These are phyloP conservation scores for Ceratocystis variospora DNA, from an alignment of 2,329 filamentous ascomycete species.

Conservation along the genomic window DNA sequence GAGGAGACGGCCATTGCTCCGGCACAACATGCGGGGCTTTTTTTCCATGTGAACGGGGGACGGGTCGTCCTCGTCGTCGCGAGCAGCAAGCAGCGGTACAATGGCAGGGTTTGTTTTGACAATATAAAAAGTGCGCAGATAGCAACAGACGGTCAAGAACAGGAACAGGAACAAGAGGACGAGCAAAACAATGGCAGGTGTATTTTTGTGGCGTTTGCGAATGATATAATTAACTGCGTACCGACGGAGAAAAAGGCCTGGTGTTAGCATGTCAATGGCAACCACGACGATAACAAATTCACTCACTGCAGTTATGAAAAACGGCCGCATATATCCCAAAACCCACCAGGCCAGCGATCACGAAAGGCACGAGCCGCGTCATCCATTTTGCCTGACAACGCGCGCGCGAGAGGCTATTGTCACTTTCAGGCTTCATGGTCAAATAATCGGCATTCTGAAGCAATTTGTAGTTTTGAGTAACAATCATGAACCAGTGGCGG, in stretches of 20 bases:
- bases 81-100: conserved; percentile 43
- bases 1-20: conserved; percentile 4
- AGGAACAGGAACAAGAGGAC: conserved; percentile 61
- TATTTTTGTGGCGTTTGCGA: conserved; percentile 31
- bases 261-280: conserved; percentile 8
- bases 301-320: conserved; percentile 13
- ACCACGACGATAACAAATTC: background rate
- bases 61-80: background rate
- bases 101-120: conserved; percentile 61
- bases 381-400: conserved; percentile 32
- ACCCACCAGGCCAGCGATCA: conserved; percentile 51
- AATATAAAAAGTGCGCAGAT: conserved; percentile 55
- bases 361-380: conserved; percentile 52
- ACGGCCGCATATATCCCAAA: conserved; percentile 50
- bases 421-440: conserved; percentile 1
- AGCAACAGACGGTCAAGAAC: conserved; percentile 49
- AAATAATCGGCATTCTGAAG: conserved; percentile 16
- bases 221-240: conserved; percentile 57
- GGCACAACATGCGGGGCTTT: background rate
- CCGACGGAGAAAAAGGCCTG: conserved; percentile 14
- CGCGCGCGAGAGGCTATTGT: conserved; percentile 26
- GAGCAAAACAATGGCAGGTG: conserved; percentile 54
- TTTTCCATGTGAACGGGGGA: background rate
- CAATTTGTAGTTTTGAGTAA: conserved; percentile 15
- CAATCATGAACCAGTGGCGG: conserved; percentile 8